These are phyloP conservation scores for Cystofilobasidium capitatum DNA, from an alignment of 768 basidiomycete species.

Conservation along the genomic window DNA sequence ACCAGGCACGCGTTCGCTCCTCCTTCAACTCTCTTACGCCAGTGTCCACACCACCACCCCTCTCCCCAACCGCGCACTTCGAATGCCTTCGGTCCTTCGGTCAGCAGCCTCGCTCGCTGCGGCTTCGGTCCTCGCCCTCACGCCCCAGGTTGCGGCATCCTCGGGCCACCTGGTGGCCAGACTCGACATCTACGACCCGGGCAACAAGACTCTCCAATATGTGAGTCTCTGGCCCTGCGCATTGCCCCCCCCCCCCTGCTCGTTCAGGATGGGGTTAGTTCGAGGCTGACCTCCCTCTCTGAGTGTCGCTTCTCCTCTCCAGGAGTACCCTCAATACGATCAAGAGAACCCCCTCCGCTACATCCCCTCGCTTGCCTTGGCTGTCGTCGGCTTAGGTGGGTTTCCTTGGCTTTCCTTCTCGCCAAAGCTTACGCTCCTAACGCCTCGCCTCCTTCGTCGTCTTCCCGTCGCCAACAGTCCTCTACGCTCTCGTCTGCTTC, in stretches of 20 bases:
- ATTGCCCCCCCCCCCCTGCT: background rate
- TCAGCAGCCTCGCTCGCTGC: too few relatives aligned
- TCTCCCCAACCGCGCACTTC: too few relatives aligned
- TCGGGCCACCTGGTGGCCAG: too few relatives aligned
- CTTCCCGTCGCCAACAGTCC: background rate
- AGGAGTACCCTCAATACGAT: slow-evolving; percentile 16
- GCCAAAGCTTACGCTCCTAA: background rate
- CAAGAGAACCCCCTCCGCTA: slow-evolving; percentile 17
- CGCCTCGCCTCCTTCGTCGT: background rate
- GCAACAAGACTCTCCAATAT: background rate
- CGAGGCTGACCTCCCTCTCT: background rate
- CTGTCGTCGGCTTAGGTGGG: slow-evolving; percentile 6
- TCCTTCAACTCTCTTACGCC: too few relatives aligned
- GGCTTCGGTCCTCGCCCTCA: too few relatives aligned
- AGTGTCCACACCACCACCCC: too few relatives aligned
- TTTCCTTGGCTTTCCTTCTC: background rate
- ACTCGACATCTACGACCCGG: background rate
- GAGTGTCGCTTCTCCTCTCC: background rate
- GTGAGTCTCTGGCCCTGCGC: too few relatives aligned
- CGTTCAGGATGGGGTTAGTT: background rate
- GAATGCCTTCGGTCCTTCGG: too few relatives aligned
- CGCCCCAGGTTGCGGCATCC: too few relatives aligned
- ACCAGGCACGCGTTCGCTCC: too few relatives aligned
- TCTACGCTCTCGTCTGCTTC: slow-evolving; percentile 11
- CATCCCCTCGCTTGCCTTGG: slow-evolving; percentile 8